Percentiles rank a stretch among this genome's conserved stretches.
phyloP scores from a whole-genome alignment of 768 basidiomycete species.

The Thelephora ganbajun region DNA sequence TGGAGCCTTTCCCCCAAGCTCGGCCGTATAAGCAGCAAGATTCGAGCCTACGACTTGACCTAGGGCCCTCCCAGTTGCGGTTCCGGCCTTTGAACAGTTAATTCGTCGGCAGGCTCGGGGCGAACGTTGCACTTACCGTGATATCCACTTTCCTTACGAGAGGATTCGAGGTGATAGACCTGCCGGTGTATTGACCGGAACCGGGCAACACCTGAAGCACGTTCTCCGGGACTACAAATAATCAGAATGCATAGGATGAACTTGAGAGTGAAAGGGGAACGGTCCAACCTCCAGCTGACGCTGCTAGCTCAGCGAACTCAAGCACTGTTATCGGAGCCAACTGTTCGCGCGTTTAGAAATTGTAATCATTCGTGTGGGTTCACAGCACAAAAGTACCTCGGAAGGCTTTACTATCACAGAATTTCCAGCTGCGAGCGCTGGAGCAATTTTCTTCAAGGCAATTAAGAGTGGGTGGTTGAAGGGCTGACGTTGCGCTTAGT shows the following conservation, averaged over 20 bases:
- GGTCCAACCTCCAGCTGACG: slow-evolving; percentile 48
- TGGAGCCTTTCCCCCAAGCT: slow-evolving; percentile 81
- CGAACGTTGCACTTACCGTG: slow-evolving; percentile 34
- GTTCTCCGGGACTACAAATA: slow-evolving; percentile 50
- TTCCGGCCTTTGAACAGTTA: slow-evolving; percentile 44
- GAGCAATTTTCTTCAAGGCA: slow-evolving; percentile 79
- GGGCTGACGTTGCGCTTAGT: slow-evolving; percentile 29
- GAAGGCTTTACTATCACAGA: slow-evolving; percentile 76
- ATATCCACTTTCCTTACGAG: slow-evolving; percentile 71
- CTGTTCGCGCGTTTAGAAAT: slow-evolving; percentile 19
- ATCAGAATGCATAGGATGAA: not conserved
- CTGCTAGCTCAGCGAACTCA: slow-evolving; percentile 55
- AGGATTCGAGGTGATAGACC: slow-evolving; percentile 48
- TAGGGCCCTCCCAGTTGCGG: slow-evolving; percentile 58
- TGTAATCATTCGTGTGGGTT: not conserved
- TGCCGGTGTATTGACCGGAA: slow-evolving; percentile 50
- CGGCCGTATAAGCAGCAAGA: slow-evolving; percentile 64
- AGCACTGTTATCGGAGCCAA: slow-evolving; percentile 70
- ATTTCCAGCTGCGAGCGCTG: slow-evolving; percentile 75
- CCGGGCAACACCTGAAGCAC: slow-evolving; percentile 68
- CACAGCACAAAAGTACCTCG: slow-evolving; percentile 29
- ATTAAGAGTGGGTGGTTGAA: slow-evolving; percentile 88
- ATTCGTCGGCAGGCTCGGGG: not conserved
- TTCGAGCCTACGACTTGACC: slow-evolving; percentile 66
- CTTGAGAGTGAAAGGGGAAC: not conserved